Conservation (phyloP, 345 rosid genomes). For the Arabis hirsuta region DNA sequence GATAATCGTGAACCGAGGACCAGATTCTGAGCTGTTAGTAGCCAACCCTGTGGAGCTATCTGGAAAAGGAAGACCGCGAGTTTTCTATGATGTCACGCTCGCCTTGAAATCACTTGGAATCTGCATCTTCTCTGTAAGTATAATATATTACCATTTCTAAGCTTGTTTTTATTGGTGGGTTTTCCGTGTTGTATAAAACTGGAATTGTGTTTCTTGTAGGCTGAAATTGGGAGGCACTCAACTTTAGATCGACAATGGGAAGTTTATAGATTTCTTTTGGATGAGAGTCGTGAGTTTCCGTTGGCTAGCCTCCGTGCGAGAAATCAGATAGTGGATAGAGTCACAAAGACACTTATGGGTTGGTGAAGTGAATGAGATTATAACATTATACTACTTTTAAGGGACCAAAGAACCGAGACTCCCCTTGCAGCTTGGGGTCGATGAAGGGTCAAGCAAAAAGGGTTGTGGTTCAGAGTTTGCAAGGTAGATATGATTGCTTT, state of each 20-base stretch:
- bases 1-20: slow-evolving; percentile 64
- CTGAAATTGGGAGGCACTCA: slow-evolving; percentile 73
- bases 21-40: slow-evolving; percentile 69
- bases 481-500: slow-evolving; percentile 13
- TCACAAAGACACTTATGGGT: slow-evolving; percentile 66
- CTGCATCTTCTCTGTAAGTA: slow-evolving; percentile 70
- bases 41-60: slow-evolving; percentile 82
- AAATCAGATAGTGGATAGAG: slow-evolving; percentile 63
- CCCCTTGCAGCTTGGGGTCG: neutral
- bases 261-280: slow-evolving; percentile 77
- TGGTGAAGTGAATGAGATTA: slow-evolving; percentile 51
- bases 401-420: slow-evolving; percentile 3
- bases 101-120: slow-evolving; percentile 65
- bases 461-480: slow-evolving; percentile 11
- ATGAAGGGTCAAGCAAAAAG: slow-evolving; percentile 10
- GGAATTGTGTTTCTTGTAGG: slow-evolving; percentile 42
- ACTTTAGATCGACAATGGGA: slow-evolving; percentile 68
- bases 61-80: slow-evolving; percentile 80
- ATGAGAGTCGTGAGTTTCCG: slow-evolving; percentile 59
- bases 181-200: neutral
- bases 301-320: slow-evolving; percentile 54
- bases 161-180: neutral
- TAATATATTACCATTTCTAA: neutral
- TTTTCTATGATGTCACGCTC: slow-evolving; percentile 69
- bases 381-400: neutral